These are phyloP conservation scores for Talaromyces rugulosus DNA, from an alignment of 2,329 filamentous ascomycete species.

Conservation along the genomic window DNA sequence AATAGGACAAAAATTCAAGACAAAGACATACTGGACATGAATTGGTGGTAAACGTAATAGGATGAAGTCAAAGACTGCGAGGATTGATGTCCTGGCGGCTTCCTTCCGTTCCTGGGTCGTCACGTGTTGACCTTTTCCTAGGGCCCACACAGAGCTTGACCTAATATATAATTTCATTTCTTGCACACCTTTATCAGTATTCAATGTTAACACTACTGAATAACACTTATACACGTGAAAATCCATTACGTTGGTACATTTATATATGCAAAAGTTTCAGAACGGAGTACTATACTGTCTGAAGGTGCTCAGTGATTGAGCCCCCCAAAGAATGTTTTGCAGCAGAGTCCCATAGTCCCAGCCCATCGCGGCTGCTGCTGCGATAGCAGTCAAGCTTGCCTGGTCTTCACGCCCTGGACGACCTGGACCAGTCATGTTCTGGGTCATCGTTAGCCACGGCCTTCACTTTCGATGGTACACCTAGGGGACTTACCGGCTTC, in stretches of 20 bases:
- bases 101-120: not conserved
- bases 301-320: constrained; percentile 14
- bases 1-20: not conserved
- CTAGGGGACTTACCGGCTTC: constrained; percentile 41
- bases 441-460: not conserved
- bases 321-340: constrained; percentile 31
- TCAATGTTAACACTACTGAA: no score
- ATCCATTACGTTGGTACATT: no score
- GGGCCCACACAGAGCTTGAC: no score
- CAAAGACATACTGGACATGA: not conserved
- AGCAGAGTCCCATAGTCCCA: constrained; percentile 42
- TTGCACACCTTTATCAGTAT: no score
- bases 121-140: not conserved
- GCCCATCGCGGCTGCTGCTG: constrained; percentile 38
- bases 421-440: constrained; percentile 47
- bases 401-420: constrained; percentile 47
- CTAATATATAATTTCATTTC: no score
- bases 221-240: no score
- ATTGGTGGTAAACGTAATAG: not conserved
- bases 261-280: not conserved
- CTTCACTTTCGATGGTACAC: not conserved
- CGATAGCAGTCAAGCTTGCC: constrained; percentile 43
- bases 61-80: not conserved
- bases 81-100: no score
- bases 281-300: not conserved